These are phyloP conservation scores for Tricladium varicosporioides DNA, from an alignment of 2,329 filamentous ascomycete genomes.

Conservation along the genomic window DNA sequence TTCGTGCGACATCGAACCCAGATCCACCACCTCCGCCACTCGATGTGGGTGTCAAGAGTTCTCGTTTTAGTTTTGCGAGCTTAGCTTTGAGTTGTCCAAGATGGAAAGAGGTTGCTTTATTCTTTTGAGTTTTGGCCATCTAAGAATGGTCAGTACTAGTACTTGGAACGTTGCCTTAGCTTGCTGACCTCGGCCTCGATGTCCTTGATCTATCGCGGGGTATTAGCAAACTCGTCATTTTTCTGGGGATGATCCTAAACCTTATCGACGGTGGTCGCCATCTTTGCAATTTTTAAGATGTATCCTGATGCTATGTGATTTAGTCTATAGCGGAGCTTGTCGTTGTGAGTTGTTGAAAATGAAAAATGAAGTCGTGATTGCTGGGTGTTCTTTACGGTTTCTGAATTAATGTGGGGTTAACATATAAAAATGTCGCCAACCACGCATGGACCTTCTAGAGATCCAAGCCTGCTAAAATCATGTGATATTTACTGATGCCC, in stretches of 20 bases:
- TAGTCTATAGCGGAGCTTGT: too few relatives aligned
- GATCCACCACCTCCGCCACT: slow-evolving; percentile 82
- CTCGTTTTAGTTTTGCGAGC: slow-evolving; percentile 94
- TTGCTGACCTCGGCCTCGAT: slow-evolving; percentile 85
- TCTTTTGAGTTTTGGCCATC: slow-evolving; percentile 97
- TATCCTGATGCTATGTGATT: too few relatives aligned
- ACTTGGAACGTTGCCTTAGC: too few relatives aligned
- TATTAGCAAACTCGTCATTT: slow-evolving; percentile 19
- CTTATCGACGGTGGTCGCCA: slow-evolving; percentile 98
- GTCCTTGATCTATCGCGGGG: slow-evolving; percentile 75
- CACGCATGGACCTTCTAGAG: not conserved
- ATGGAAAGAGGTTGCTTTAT: slow-evolving; percentile 93
- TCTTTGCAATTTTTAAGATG: slow-evolving; percentile 44
- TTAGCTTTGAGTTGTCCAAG: slow-evolving; percentile 97
- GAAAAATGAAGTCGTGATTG: not conserved
- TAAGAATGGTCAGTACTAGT: slow-evolving; percentile 37
- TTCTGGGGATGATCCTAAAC: slow-evolving; percentile 44
- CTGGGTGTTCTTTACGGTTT: not conserved
- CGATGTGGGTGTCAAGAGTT: slow-evolving; percentile 82
- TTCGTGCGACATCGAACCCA: slow-evolving; percentile 96
- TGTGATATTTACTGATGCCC: not conserved
- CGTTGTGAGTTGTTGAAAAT: not conserved
- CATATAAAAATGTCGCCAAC: not conserved
- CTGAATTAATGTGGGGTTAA: not conserved
- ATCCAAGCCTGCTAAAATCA: not conserved